Evolutionary conservation across 768 basidiomycete genomes (phyloP), one percentile per base, ranked within the genome.

Genomic region (Suillus occidentalis): DNA sequence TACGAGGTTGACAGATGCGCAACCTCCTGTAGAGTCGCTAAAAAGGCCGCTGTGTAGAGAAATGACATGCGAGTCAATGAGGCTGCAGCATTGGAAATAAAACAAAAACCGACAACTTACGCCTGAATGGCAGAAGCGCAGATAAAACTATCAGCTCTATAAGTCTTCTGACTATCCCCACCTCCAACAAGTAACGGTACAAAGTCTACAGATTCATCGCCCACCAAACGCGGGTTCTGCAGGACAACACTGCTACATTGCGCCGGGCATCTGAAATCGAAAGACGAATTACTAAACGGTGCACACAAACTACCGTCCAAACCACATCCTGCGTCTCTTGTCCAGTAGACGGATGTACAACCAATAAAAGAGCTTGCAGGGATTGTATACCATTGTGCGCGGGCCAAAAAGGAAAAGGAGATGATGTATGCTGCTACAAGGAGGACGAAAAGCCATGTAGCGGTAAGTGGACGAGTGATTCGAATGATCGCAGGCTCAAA

Each of bases 101-200:
- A 36, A 8, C 40, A 67, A 37, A 63, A 53, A 47, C 40, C 62
- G 63, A 61, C 28, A 61, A 83, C 85, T 75, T 73, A 94, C 88
- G 88, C 86, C 79, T 95, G 93, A 47, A 89, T 81, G 47, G 92
- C 94, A 49, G 94, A 88, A 49, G 91, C 87, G 73, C 94, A 95
- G 43, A 95, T 85, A 73, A 95, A 95, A 63, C 83, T 87, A 73
- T 95, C 94, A 2, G 87, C 92, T 71, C 94, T 84, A 71, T 95
- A 95, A 5, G 92, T 94, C 47, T 73, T 72, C 56, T 87, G 81
- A 0, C 66, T 66, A 76, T 94, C 92, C 3, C 93, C 92, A 20
- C 94, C 94, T n/a, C 94, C 94, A 2, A 95, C 89, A 56, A 95
- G 81, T 28, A 95, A 80, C 8, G 93, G 92, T 25, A 85, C 83